Evolutionary conservation across 805 yeast genomes (phyloP), one percentile per base, ranked within the genome.

Genomic region (Metschnikowia anglica): DNA sequence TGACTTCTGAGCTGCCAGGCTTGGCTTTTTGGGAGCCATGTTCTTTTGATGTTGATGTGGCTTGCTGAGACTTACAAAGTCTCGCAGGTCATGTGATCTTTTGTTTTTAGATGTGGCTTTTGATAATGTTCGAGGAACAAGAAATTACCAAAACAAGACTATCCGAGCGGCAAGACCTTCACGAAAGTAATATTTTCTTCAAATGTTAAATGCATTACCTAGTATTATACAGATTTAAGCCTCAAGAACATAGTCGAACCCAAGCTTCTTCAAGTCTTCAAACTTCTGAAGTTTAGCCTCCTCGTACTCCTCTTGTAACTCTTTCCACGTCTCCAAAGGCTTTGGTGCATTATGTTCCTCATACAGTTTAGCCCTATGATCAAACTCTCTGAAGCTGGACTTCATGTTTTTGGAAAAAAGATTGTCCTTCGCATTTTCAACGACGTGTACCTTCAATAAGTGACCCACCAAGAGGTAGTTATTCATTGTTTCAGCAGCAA

Each of bases 401-500:
- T 40, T 51, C 49, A 41, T 39, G 31, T 48, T 51, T 13, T 45
- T 38, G 11, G 50, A 32, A 26, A 48, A 85, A 50, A 85, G 66
- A 51, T 78, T 74, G 54, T 77, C 73, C 54, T 80, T 76, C 9
- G 78, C 73, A 46, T 77, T 70, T 27, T 85, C 90, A 36, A 78
- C 56, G 13, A 77, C 59, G 18, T 72, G 65, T 48, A 73, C 73
- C 65, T 86, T 83, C 54, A 93, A 70, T 48, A 90, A 77, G 64
- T 91, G 97, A 5, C 95, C 95, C 68, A 87, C 82, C 34, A 93
- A 61, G 49, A 93, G 74, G 58, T 93, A 93, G 67, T 93, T 93
- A 66, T 93, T 83, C 99, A 93, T 93, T 34, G 97, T 83, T 52
- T 93, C 98, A 48, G 85, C 86, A 3, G 97, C 99, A 48, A 89